Evolutionary conservation across 1,284 basidiomycete species (phyloP), one percentile per base, ranked within the genome.

Genomic region (Boletus holoroseus): DNA sequence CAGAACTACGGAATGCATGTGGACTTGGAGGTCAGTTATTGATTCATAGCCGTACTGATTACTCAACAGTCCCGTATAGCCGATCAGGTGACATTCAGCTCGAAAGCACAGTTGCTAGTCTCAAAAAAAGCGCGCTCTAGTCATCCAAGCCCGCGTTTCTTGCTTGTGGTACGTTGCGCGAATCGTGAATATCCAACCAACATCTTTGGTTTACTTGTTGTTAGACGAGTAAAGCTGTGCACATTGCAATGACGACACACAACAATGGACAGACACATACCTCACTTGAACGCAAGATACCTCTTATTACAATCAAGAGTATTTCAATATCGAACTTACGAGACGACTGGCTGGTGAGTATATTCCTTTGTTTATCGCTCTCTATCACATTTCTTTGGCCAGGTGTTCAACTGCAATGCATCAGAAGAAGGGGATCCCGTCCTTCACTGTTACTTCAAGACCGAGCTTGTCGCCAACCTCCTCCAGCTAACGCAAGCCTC

Each of bases 391-490:
- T 15, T n/a, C 30, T 32, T 41, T 49, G 31, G 18, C 24, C 41
- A 61, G 84, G 77, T 76, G 7, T 65, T 91, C 58, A 94, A 94
- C 65, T 82, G 85, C 38, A 83, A 77, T 53, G 73, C 79, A 26
- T 80, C 83, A 0, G 93, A 95, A 69, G 95, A 98, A 67, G 94
- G 93, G n/a, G 96, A 99, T 66, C 94, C 95, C 0, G 76, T 98
- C 44, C 78, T 99, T 62, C 88, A 83, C 55, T 94, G 91, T 61
- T 77, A 84, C 59, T 95, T 99, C 81, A 99, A 99, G 81, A 99
- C 96, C 0, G 96, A 99, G 68, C 76, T 99, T 47, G 77, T 85
- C 8, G 81, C 91, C 11, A 85, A 88, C 60, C 77, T 99, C 38
- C 73, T 94, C 53, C 87, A 88, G 57, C 71, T 91, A 52, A 92